These are phyloP conservation scores for Scheffersomyces lignosus DNA, from an alignment of 805 yeast genomes.

Conservation along the genomic window DNA sequence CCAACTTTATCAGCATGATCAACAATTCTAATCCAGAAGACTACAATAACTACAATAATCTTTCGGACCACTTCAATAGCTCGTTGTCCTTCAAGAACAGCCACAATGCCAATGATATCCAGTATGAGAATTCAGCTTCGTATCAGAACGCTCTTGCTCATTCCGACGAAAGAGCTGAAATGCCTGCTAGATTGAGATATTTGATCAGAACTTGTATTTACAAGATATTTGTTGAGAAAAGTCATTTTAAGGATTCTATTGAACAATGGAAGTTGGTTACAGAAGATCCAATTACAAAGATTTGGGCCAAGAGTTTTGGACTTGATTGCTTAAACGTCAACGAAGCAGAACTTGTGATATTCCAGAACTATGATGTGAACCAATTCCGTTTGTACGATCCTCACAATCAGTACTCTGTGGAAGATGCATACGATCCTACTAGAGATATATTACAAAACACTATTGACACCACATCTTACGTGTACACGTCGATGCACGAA, in stretches of 20 bases:
- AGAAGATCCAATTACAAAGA: constrained; percentile 55
- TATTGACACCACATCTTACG: constrained; percentile 34
- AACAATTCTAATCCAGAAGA: constrained; percentile 4
- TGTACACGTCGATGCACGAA: constrained; percentile 11
- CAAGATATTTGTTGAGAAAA: constrained; percentile 47
- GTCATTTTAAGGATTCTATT: constrained; percentile 16
- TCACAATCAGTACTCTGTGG: constrained; percentile 23
- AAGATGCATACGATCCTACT: constrained; percentile 20
- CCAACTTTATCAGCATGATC: constrained; percentile 18
- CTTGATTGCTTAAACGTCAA: constrained; percentile 51
- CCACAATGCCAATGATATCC: constrained; percentile 20
- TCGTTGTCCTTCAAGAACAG: constrained; percentile 4
- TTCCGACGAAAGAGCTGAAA: constrained; percentile 34
- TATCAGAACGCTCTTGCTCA: constrained; percentile 23
- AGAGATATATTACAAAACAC: constrained; percentile 29
- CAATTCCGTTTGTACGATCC: constrained; percentile 24
- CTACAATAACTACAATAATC: constrained; percentile 2
- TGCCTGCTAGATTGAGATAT: constrained; percentile 55
- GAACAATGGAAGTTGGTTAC: constrained; percentile 59
- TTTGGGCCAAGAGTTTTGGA: constrained; percentile 57
- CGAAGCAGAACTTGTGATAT: constrained; percentile 48
- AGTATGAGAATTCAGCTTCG: constrained; percentile 27
- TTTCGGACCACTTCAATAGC: constrained; percentile 3
- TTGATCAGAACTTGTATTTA: constrained; percentile 59
- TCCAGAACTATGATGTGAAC: constrained; percentile 37